These are phyloP conservation scores for Eutrema japonicum DNA, from an alignment of 345 rosid species.

Conservation along the genomic window DNA sequence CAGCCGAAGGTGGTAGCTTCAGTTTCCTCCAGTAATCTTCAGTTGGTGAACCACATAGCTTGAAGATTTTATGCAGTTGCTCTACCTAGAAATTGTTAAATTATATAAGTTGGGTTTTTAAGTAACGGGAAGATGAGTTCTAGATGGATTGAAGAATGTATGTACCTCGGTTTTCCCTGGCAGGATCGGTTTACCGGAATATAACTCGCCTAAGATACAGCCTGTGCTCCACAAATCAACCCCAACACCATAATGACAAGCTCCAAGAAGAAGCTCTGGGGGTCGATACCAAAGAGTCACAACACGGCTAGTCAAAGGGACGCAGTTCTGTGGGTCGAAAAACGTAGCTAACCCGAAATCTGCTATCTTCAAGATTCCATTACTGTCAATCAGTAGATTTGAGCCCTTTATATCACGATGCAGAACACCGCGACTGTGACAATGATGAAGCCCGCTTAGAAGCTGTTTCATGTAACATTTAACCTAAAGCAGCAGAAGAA, in stretches of 20 bases:
- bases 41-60: constrained; percentile 82
- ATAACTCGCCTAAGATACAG: constrained; percentile 92
- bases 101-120: not conserved
- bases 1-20: constrained; percentile 71
- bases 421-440: constrained; percentile 79
- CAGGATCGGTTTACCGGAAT: constrained; percentile 80
- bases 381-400: constrained; percentile 83
- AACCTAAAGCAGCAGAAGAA: constrained; percentile 51
- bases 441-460: constrained; percentile 90
- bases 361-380: constrained; percentile 88
- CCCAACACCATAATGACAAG: constrained; percentile 77
- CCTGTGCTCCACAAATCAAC: constrained; percentile 98
- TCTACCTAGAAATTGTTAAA: constrained; percentile 59
- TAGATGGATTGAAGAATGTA: not conserved
- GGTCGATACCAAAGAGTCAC: constrained; percentile 99
- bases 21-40: constrained; percentile 87
- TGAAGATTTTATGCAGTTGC: constrained; percentile 85
- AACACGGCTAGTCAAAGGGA: constrained; percentile 86
- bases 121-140: not conserved
- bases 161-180: constrained; percentile 96
- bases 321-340: constrained; percentile 61
- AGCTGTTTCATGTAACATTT: constrained; percentile 98
- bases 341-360: constrained; percentile 92
- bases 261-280: constrained; percentile 95
- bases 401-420: constrained; percentile 98